These are phyloP conservation scores for Theobroma cacao DNA, from an alignment of 345 rosid genomes.

Conservation along the genomic window DNA sequence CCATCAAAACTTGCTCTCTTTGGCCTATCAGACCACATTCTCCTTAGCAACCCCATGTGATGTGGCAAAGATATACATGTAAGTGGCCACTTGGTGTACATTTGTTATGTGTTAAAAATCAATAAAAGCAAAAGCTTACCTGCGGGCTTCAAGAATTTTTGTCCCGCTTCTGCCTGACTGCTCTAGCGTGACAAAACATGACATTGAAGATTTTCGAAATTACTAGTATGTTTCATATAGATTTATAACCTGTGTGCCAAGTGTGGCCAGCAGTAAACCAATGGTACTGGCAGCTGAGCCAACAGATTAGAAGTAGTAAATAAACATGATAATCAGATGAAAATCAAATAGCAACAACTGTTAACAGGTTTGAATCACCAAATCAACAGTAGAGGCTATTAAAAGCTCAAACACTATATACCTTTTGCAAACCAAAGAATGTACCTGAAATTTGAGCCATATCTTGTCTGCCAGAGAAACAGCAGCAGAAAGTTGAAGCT, in stretches of 20 bases:
- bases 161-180: no score
- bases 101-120: no score
- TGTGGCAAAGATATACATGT: no score
- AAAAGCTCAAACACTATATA: neutral
- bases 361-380: neutral
- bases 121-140: no score
- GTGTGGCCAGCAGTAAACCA: neutral
- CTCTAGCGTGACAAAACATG: no score
- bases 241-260: neutral
- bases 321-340: neutral
- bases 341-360: neutral
- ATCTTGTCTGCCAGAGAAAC: neutral
- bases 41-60: no score
- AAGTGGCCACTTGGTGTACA: no score
- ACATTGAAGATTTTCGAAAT: neutral
- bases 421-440: neutral
- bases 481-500: neutral
- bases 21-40: no score
- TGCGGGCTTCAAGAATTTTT: no score
- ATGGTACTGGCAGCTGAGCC: neutral
- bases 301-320: neutral
- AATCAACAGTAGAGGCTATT: neutral
- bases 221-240: neutral
- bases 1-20: no score
- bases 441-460: neutral